Percentiles rank a stretch among this genome's conserved stretches.
Evolutionary conservation across 345 rosid species (phyloP).

Genomic region (Passiflora organensis): DNA sequence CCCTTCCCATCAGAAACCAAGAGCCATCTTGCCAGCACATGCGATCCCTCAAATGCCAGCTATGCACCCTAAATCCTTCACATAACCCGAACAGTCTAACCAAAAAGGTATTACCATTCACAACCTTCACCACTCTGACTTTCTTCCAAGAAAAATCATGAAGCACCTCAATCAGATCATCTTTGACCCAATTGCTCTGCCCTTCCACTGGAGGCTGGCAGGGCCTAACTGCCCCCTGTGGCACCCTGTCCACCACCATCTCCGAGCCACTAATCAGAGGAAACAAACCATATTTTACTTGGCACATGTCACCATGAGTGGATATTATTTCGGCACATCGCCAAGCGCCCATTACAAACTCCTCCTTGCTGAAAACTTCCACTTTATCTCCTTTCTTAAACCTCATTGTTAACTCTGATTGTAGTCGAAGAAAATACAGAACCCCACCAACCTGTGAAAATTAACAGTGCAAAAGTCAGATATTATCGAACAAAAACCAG

Average conservation of each 20-base stretch:
- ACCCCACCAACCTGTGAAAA: constrained; percentile 4
- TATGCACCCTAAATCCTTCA: constrained; percentile 26
- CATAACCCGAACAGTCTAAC: constrained; percentile 45
- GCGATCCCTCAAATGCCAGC: constrained; percentile 43
- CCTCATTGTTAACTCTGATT: constrained; percentile 26
- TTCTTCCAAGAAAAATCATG: constrained; percentile 48
- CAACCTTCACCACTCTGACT: constrained; percentile 34
- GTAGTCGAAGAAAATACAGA: not conserved
- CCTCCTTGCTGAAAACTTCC: constrained; percentile 49
- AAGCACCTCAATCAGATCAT: constrained; percentile 60
- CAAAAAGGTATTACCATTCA: constrained; percentile 19
- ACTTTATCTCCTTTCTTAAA: constrained; percentile 55
- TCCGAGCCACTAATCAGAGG: not conserved
- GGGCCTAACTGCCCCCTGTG: constrained; percentile 58
- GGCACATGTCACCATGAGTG: constrained; percentile 55
- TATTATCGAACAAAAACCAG: not conserved
- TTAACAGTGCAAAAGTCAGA: not conserved
- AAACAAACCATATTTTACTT: constrained; percentile 31
- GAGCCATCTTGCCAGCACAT: constrained; percentile 50
- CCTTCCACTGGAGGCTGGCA: constrained; percentile 34
- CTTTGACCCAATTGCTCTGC: constrained; percentile 38
- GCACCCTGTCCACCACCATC: constrained; percentile 37
- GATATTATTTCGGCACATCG: constrained; percentile 47
- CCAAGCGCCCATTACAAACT: constrained; percentile 49
- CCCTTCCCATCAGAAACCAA: constrained; percentile 47